phyloP scores from a whole-genome alignment of 805 yeast species.

The Yarrowia osloensis region DNA sequence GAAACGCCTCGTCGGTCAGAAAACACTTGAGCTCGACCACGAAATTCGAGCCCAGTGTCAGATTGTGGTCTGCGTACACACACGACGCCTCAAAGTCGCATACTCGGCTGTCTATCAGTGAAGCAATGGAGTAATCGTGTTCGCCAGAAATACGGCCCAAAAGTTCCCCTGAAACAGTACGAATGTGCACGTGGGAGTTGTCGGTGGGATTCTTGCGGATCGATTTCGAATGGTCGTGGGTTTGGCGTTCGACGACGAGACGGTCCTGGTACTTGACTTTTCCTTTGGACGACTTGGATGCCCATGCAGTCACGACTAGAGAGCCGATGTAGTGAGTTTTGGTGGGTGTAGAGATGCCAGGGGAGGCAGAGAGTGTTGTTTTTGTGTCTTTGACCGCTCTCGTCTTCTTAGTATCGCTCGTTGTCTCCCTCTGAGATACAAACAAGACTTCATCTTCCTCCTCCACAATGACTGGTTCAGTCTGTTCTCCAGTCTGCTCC shows the following conservation, averaged over 20 bases:
- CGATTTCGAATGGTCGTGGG: conserved; percentile 7
- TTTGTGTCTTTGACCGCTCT: neutral
- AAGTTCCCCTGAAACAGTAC: neutral
- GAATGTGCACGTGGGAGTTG: conserved; percentile 19
- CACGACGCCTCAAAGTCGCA: conserved; percentile 60
- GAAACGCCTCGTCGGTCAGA: conserved; percentile 47
- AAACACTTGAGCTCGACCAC: conserved; percentile 68
- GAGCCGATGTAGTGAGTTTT: conserved; percentile 9
- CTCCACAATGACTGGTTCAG: no score
- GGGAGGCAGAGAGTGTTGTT: no score
- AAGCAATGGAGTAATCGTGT: conserved; percentile 47
- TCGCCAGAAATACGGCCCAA: conserved; percentile 16
- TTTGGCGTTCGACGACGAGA: neutral
- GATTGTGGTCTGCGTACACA: conserved; percentile 56
- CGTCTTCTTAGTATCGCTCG: neutral
- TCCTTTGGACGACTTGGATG: conserved; percentile 29
- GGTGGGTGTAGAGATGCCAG: no score
- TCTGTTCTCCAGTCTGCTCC: no score
- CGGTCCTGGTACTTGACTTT: neutral
- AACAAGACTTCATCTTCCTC: neutral
- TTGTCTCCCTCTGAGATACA: neutral
- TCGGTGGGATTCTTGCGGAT: conserved; percentile 16
- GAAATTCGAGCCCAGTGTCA: conserved; percentile 77
- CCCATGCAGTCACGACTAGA: conserved; percentile 32
- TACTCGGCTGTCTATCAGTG: conserved; percentile 58